Conservation (phyloP, 768 basidiomycete species). For the Mycena pura region DNA sequence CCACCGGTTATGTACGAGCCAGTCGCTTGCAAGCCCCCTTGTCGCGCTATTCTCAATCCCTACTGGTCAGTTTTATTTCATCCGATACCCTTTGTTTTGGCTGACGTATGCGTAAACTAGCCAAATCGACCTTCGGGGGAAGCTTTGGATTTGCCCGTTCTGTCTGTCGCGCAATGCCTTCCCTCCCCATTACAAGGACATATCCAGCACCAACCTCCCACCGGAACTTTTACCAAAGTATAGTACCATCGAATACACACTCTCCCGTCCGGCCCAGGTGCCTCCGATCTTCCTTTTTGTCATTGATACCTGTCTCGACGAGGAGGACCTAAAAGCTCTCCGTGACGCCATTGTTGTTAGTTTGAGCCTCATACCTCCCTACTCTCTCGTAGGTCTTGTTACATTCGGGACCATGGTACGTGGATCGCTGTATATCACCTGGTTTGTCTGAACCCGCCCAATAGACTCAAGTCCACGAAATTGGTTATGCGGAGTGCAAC, state of each 20-base stretch:
- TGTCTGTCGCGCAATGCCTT: constrained; percentile 96
- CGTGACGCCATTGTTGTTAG: constrained; percentile 95
- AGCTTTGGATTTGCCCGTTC: constrained; percentile 99
- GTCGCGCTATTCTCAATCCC: constrained; percentile 96
- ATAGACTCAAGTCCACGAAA: constrained; percentile 98
- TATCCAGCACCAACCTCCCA: constrained; percentile 95
- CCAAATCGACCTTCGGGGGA: constrained; percentile 97
- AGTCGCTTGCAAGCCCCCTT: constrained; percentile 97
- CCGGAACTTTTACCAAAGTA: constrained; percentile 97
- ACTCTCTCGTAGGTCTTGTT: constrained; percentile 93
- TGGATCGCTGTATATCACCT: constrained; percentile 3
- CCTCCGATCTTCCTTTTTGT: constrained; percentile 98
- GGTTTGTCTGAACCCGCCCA: neutral
- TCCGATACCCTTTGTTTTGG: constrained; percentile 3
- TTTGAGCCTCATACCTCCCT: constrained; percentile 90
- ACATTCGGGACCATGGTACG: constrained; percentile 97
- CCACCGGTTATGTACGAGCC: constrained; percentile 98
- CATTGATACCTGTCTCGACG: constrained; percentile 95
- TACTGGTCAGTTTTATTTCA: constrained; percentile 75
- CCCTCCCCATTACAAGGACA: constrained; percentile 98
- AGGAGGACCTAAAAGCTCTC: constrained; percentile 94
- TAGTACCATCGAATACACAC: constrained; percentile 99
- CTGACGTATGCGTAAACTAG: constrained; percentile 46
- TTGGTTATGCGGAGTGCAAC: constrained; percentile 93
- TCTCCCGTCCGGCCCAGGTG: constrained; percentile 86